phyloP scores from a whole-genome alignment of 495 filamentous ascomycete species.

The Elasticomyces elasticus region DNA sequence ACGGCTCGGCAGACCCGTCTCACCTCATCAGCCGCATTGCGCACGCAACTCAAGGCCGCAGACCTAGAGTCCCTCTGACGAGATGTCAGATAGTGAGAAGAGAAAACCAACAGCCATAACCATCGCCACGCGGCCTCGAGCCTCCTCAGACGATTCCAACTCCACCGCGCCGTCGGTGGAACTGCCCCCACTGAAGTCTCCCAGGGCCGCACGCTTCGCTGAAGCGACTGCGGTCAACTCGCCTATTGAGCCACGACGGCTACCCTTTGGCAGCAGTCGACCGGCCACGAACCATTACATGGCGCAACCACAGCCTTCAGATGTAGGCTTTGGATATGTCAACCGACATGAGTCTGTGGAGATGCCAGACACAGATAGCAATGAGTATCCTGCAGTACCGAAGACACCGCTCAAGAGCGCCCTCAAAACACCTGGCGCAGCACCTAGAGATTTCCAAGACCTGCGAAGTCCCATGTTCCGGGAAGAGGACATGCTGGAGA shows the following conservation, averaged over 20 bases:
- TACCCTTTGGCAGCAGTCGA: conserved; percentile 53
- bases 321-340: conserved; percentile 90
- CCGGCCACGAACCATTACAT: conserved; percentile 48
- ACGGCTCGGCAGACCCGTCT: conserved; percentile 3
- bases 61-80: conserved; percentile 13
- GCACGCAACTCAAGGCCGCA: neutral
- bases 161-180: conserved; percentile 19
- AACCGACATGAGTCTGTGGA: conserved; percentile 44
- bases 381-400: conserved; percentile 51
- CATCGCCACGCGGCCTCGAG: conserved; percentile 24
- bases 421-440: conserved; percentile 72
- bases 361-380: conserved; percentile 33
- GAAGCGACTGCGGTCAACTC: conserved; percentile 85
- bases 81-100: conserved; percentile 31
- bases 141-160: conserved; percentile 19
- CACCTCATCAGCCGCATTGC: conserved; percentile 3
- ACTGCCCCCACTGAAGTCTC: conserved; percentile 55
- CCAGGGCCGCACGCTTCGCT: conserved; percentile 76
- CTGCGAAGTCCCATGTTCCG: conserved; percentile 80
- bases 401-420: conserved; percentile 71
- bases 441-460: conserved; percentile 46
- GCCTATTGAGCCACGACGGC: conserved; percentile 52
- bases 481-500: conserved; percentile 67
- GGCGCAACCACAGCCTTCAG: conserved; percentile 59
- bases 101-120: conserved; percentile 22